These are phyloP conservation scores for Drechslerella dactyloides DNA, from an alignment of 2,329 filamentous ascomycete genomes.

Conservation along the genomic window DNA sequence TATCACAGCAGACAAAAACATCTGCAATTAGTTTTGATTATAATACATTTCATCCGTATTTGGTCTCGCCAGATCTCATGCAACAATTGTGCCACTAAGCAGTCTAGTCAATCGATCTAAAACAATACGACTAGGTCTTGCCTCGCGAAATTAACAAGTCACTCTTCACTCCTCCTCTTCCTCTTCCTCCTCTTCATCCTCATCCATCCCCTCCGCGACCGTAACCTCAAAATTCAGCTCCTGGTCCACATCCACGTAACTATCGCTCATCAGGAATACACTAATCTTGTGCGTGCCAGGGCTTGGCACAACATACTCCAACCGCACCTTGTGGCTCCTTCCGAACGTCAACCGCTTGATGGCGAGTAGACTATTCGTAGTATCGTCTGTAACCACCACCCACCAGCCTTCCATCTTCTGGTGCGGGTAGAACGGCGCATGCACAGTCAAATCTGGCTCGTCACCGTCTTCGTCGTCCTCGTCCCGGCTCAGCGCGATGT, in stretches of 20 bases:
- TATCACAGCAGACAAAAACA: too few species aligned
- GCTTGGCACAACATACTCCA: slow-evolving; percentile 87
- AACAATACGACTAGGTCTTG: not conserved
- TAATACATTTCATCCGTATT: too few species aligned
- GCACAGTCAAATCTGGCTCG: slow-evolving; percentile 80
- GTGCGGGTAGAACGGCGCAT: slow-evolving; percentile 90
- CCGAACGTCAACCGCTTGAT: slow-evolving; percentile 94
- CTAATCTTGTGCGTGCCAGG: slow-evolving; percentile 86
- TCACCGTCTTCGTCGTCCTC: slow-evolving; percentile 75
- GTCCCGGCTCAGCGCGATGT: slow-evolving; percentile 83
- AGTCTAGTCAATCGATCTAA: slow-evolving; percentile 3
- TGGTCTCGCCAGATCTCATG: too few species aligned
- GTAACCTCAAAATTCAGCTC: slow-evolving; percentile 85
- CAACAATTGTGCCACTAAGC: not conserved
- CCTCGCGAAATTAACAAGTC: slow-evolving; percentile 39
- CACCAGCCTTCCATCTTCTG: slow-evolving; percentile 99
- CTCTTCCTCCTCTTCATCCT: slow-evolving; percentile 83
- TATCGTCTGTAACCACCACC: slow-evolving; percentile 93
- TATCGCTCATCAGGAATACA: slow-evolving; percentile 94
- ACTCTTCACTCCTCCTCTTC: slow-evolving; percentile 57
- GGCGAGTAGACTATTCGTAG: slow-evolving; percentile 81
- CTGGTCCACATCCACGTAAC: slow-evolving; percentile 95
- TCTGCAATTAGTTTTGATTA: too few species aligned
- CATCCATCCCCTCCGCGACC: slow-evolving; percentile 91
- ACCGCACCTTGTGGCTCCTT: slow-evolving; percentile 74